Percentiles rank a stretch among this genome's conserved stretches.
phyloP scores from a whole-genome alignment of 164 flowering plant species.

The Vitis riparia region DNA sequence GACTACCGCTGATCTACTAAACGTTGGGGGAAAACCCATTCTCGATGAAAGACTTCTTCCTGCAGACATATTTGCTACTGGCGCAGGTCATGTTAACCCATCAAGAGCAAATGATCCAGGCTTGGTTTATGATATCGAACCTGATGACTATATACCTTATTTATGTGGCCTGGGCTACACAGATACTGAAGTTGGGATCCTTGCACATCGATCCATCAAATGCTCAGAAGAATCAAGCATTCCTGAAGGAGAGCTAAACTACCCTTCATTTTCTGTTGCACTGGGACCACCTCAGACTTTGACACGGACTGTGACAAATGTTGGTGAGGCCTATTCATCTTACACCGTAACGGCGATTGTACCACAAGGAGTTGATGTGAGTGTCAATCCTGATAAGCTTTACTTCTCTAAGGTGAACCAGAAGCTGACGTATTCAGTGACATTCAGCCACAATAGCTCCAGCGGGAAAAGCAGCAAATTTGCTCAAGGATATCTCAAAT shows the following conservation, averaged over 20 bases:
- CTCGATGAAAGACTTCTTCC: slow-evolving; percentile 26
- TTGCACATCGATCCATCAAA: slow-evolving; percentile 17
- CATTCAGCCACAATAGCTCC: slow-evolving; percentile 16
- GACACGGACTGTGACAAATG: slow-evolving; percentile 46
- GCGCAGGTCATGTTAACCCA: slow-evolving; percentile 60
- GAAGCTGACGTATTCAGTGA: slow-evolving; percentile 25
- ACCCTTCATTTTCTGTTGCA: slow-evolving; percentile 38
- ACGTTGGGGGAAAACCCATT: slow-evolving; percentile 23
- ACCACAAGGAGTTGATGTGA: slow-evolving; percentile 33
- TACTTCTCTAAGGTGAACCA: slow-evolving; percentile 32
- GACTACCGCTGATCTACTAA: slow-evolving; percentile 36
- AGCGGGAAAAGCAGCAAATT: not conserved
- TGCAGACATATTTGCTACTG: slow-evolving; percentile 39
- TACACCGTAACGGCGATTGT: slow-evolving; percentile 19
- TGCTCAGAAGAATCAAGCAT: slow-evolving; percentile 26
- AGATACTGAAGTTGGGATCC: slow-evolving; percentile 22
- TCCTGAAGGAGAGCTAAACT: slow-evolving; percentile 39
- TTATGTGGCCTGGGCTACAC: slow-evolving; percentile 48
- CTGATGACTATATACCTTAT: slow-evolving; percentile 50
- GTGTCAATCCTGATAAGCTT: slow-evolving; percentile 27
- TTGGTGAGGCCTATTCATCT: slow-evolving; percentile 31
- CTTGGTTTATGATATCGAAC: slow-evolving; percentile 41
- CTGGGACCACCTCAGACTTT: slow-evolving; percentile 24
- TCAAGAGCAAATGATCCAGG: slow-evolving; percentile 44
- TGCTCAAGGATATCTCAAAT: slow-evolving; percentile 30